Evolutionary conservation across 768 basidiomycete species (phyloP).

Genomic region (Dictyophora rubrovolvata): DNA sequence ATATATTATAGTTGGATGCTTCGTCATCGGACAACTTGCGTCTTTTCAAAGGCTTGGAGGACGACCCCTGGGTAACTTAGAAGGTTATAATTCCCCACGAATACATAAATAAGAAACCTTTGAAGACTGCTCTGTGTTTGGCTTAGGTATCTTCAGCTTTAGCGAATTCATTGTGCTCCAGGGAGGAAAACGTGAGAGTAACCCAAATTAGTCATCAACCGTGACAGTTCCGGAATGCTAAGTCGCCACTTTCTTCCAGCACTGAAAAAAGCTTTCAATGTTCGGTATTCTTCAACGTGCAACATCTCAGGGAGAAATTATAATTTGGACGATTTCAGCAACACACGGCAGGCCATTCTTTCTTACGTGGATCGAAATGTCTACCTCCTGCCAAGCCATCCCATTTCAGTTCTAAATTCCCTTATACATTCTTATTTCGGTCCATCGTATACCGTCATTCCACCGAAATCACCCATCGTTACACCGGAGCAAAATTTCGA

Average conservation of each 20-base stretch:
- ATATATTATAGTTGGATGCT: not conserved
- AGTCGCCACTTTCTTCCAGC: not conserved
- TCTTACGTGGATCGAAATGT: slow-evolving; percentile 69
- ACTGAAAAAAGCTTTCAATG: not conserved
- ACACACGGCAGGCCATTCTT: slow-evolving; percentile 77
- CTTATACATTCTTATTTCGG: slow-evolving; percentile 78
- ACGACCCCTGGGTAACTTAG: not conserved
- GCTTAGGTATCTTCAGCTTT: not conserved
- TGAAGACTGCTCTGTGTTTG: not conserved
- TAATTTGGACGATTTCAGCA: slow-evolving; percentile 69
- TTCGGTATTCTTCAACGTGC: slow-evolving; percentile 6
- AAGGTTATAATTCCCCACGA: not conserved
- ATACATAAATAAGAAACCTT: slow-evolving; percentile 7
- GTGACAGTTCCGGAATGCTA: not conserved
- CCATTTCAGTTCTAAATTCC: slow-evolving; percentile 72
- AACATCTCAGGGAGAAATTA: slow-evolving; percentile 55
- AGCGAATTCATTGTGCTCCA: not conserved
- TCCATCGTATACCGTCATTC: slow-evolving; percentile 56
- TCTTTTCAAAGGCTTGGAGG: not conserved
- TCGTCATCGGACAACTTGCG: slow-evolving; percentile 8
- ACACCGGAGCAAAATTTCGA: slow-evolving; percentile 92
- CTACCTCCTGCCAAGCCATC: slow-evolving; percentile 70
- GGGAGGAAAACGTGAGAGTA: not conserved
- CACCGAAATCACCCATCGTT: slow-evolving; percentile 80
- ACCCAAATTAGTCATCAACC: not conserved